Conservation (phyloP, 2,329 filamentous ascomycete genomes). For the Exophiala sp. region DNA sequence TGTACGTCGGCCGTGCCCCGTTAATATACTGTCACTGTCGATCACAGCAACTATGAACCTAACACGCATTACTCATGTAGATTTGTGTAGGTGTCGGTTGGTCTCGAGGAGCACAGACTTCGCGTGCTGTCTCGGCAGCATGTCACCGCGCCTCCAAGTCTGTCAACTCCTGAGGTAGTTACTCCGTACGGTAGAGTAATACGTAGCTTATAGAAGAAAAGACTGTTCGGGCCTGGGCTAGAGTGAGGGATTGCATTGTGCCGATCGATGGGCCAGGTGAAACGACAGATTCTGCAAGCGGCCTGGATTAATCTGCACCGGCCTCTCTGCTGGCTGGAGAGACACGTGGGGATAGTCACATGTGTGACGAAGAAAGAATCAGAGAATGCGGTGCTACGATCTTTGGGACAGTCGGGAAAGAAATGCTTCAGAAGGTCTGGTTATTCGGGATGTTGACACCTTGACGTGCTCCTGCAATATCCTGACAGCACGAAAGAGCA, state of each 20-base stretch:
- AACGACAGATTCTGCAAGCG: constrained; percentile 18
- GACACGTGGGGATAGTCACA: neutral
- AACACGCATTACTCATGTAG: too few relatives aligned
- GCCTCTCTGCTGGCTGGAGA: neutral
- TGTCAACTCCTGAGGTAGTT: too few relatives aligned
- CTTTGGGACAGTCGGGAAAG: neutral
- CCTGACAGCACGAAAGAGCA: too few relatives aligned
- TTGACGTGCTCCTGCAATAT: neutral
- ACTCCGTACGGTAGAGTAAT: neutral
- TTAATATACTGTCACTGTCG: too few relatives aligned
- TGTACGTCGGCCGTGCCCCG: too few relatives aligned
- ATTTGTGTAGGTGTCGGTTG: too few relatives aligned
- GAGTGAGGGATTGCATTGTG: neutral
- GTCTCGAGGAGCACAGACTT: too few relatives aligned
- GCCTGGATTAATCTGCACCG: constrained; percentile 8
- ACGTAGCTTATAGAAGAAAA: neutral
- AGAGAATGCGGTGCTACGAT: neutral
- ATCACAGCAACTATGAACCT: too few relatives aligned
- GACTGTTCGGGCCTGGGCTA: neutral
- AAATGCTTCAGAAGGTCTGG: neutral
- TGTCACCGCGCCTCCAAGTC: too few relatives aligned
- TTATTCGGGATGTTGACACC: neutral
- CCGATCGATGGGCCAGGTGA: constrained; percentile 10
- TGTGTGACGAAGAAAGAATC: neutral
- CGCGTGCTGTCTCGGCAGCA: too few relatives aligned